Evolutionary conservation across 331 rosid species (phyloP).

Genomic region (Rosa hybrid): DNA sequence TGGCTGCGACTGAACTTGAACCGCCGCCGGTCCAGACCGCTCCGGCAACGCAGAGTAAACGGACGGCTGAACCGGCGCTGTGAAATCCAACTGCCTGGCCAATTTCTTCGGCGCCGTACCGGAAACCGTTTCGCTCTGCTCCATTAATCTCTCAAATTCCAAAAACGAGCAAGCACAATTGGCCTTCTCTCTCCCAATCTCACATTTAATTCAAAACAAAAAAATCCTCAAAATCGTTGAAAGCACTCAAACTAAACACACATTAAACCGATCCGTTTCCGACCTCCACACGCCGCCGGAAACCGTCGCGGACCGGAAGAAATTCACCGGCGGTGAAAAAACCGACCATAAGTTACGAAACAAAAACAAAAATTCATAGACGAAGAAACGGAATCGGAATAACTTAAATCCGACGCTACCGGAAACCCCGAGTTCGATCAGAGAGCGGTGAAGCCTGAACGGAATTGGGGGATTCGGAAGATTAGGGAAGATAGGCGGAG

Average conservation of each 20-base stretch:
- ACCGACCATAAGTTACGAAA: neutral
- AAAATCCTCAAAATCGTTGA: neutral
- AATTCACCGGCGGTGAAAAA: conserved; percentile 1
- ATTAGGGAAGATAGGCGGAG: conserved; percentile 16
- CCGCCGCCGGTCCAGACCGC: conserved; percentile 9
- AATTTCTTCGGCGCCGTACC: conserved; percentile 43
- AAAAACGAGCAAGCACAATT: conserved; percentile 1
- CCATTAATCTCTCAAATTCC: conserved; percentile 37
- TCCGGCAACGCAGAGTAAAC: conserved; percentile 20
- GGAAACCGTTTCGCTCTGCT: conserved; percentile 48
- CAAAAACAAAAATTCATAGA: neutral
- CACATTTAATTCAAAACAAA: conserved; percentile 5
- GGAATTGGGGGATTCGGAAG: conserved; percentile 8
- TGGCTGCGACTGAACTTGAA: conserved; percentile 17
- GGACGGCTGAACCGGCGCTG: conserved; percentile 20
- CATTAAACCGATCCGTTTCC: conserved; percentile 13
- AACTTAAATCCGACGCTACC: neutral
- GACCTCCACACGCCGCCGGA: neutral
- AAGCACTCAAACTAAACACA: neutral
- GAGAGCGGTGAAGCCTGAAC: neutral
- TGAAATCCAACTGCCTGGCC: conserved; percentile 67
- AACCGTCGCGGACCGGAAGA: neutral
- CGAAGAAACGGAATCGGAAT: no score
- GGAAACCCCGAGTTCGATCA: conserved; percentile 12
- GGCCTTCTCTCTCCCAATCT: neutral